Evolutionary conservation across 352 stramenopile species (phyloP).

Genomic region (Phytopythium cucurbitacearum): DNA sequence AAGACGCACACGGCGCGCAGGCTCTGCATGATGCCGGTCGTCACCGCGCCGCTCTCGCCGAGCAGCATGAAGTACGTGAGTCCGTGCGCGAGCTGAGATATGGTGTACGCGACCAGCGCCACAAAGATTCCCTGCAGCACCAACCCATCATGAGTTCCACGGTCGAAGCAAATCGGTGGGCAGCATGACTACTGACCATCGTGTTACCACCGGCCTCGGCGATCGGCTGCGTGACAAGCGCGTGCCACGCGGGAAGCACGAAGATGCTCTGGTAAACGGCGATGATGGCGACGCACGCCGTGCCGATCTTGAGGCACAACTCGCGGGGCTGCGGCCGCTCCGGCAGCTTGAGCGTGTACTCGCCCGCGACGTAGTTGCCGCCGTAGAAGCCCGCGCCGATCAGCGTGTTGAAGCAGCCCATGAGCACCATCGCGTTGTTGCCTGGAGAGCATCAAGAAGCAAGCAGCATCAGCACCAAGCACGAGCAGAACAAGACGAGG

Average conservation of each 20-base stretch:
- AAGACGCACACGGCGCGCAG: slow-evolving; percentile 85
- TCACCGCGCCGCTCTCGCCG: slow-evolving; percentile 73
- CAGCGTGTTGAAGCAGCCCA: slow-evolving; percentile 83
- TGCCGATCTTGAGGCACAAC: slow-evolving; percentile 77
- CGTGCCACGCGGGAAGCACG: slow-evolving; percentile 72
- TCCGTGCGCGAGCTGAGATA: slow-evolving; percentile 79
- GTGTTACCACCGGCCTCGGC: slow-evolving; percentile 68
- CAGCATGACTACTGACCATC: slow-evolving; percentile 11
- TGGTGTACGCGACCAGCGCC: slow-evolving; percentile 62
- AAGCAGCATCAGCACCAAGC: background rate
- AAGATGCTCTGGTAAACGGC: slow-evolving; percentile 77
- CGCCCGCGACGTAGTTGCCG: slow-evolving; percentile 81
- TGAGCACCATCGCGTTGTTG: slow-evolving; percentile 69
- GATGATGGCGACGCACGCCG: slow-evolving; percentile 67
- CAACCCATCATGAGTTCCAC: background rate
- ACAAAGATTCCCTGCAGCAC: slow-evolving; percentile 36
- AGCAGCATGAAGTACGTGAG: slow-evolving; percentile 87
- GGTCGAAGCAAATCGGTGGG: background rate
- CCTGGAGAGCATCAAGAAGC: slow-evolving; percentile 7
- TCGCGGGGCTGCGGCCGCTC: slow-evolving; percentile 70
- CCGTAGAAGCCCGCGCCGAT: slow-evolving; percentile 80
- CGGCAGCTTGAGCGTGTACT: slow-evolving; percentile 78
- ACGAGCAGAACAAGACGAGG: background rate
- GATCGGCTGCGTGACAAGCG: slow-evolving; percentile 72
- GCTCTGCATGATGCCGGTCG: slow-evolving; percentile 86